Percentiles rank a stretch among this genome's conserved stretches.
Evolutionary conservation across 139 green algal genomes (phyloP).

Genomic region (Tetradesmus obliquus): DNA sequence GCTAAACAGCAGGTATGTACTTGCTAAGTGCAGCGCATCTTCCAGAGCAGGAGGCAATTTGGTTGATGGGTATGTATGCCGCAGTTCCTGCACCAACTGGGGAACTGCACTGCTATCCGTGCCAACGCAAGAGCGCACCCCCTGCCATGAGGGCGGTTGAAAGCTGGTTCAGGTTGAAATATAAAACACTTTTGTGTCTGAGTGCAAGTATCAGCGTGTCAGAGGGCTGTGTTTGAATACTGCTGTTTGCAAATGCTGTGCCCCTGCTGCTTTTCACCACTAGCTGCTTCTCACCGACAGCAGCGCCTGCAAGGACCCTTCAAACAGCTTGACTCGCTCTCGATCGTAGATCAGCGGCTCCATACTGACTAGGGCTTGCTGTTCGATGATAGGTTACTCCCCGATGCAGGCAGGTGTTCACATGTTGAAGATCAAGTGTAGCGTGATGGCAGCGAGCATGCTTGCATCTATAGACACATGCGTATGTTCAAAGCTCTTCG

Average conservation of each 20-base stretch:
- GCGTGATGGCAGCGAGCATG: neutral
- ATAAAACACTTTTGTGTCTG: neutral
- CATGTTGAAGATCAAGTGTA: neutral
- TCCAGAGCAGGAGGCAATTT: no score
- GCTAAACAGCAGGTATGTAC: no score
- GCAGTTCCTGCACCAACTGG: no score
- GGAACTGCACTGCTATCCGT: neutral
- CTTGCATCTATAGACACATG: neutral
- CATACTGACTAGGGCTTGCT: neutral
- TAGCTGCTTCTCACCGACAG: neutral
- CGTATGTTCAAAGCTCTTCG: no score
- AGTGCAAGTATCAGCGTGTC: neutral
- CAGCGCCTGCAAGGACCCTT: slow-evolving; percentile 1
- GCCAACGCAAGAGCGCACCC: neutral
- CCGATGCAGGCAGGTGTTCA: neutral
- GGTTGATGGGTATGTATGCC: no score
- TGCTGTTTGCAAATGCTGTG: neutral
- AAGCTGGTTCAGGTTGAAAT: no score
- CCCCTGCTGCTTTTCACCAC: neutral
- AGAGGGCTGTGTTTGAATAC: neutral
- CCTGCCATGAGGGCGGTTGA: no score
- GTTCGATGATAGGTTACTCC: neutral
- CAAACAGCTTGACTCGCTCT: neutral
- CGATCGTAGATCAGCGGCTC: neutral
- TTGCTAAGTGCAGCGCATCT: no score